Evolutionary conservation across 164 flowering plant genomes (phyloP).

Genomic region (Stephania yunnanensis): DNA sequence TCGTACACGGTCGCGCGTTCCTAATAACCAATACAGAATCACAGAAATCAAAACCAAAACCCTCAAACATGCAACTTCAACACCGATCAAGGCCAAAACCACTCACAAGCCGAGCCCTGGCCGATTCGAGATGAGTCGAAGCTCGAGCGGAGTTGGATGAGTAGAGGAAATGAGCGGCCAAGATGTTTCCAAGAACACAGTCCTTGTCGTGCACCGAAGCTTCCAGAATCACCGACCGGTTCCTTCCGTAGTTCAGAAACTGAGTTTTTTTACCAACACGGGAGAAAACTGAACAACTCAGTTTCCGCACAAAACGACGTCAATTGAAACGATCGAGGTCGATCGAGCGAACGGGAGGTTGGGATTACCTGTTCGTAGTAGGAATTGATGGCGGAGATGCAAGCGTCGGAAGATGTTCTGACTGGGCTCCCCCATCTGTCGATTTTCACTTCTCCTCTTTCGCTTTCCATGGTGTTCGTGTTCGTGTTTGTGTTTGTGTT

Average conservation of each 20-base stretch:
- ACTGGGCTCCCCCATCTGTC: slow-evolving; percentile 74
- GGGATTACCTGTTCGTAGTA: slow-evolving; percentile 56
- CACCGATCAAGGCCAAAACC: not conserved
- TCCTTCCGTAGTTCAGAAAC: slow-evolving; percentile 54
- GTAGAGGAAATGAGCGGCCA: slow-evolving; percentile 57
- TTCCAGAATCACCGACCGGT: slow-evolving; percentile 56
- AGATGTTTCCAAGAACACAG: slow-evolving; percentile 74
- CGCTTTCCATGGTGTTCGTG: slow-evolving; percentile 2
- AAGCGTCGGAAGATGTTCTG: slow-evolving; percentile 57
- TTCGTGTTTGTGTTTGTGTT: too few species aligned
- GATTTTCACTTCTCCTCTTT: slow-evolving; percentile 25
- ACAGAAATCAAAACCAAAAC: not conserved
- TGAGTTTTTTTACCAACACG: slow-evolving; percentile 44
- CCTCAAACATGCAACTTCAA: not conserved
- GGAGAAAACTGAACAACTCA: not conserved
- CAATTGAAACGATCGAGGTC: not conserved
- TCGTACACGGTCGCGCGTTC: slow-evolving; percentile 66
- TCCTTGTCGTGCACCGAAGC: slow-evolving; percentile 47
- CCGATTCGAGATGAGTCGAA: slow-evolving; percentile 34
- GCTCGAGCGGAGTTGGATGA: slow-evolving; percentile 38
- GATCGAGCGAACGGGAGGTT: not conserved
- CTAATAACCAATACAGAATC: slow-evolving; percentile 32
- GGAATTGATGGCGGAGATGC: slow-evolving; percentile 69
- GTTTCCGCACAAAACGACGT: not conserved
- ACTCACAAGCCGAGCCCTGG: slow-evolving; percentile 46